Conservation (phyloP, 148 eudicot species). For the Persicaria maculosa region DNA sequence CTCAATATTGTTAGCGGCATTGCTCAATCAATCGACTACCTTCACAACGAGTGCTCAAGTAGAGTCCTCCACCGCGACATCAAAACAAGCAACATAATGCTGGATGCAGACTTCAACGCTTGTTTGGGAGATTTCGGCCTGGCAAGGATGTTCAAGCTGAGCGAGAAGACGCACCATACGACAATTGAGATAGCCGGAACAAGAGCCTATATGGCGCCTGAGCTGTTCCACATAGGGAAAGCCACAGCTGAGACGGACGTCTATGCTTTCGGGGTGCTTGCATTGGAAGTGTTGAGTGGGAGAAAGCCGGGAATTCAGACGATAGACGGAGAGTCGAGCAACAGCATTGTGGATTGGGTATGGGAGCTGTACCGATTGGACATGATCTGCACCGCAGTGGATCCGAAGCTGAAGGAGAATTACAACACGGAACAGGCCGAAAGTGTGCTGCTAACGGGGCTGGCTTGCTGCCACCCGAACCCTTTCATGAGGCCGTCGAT, state of each 20-base stretch:
- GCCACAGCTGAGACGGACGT: slow-evolving; percentile 35
- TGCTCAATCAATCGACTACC: slow-evolving; percentile 36
- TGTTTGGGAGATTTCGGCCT: slow-evolving; percentile 43
- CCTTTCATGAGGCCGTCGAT: slow-evolving; percentile 33
- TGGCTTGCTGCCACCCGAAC: slow-evolving; percentile 39
- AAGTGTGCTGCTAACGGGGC: slow-evolving; percentile 21
- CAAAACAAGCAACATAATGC: slow-evolving; percentile 40
- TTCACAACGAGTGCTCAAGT: slow-evolving; percentile 28
- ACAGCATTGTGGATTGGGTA: slow-evolving; percentile 29
- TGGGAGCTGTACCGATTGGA: slow-evolving; percentile 27
- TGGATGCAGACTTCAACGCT: slow-evolving; percentile 32
- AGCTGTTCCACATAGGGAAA: slow-evolving; percentile 36
- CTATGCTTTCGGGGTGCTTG: slow-evolving; percentile 36
- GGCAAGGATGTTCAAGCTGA: slow-evolving; percentile 28
- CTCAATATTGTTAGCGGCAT: slow-evolving; percentile 29
- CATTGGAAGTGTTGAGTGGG: slow-evolving; percentile 31
- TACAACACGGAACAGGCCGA: slow-evolving; percentile 21
- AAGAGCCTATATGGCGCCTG: slow-evolving; percentile 45
- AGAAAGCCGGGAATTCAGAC: slow-evolving; percentile 19
- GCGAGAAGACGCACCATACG: slow-evolving; percentile 33
- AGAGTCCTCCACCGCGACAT: slow-evolving; percentile 41
- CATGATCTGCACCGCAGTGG: slow-evolving; percentile 16
- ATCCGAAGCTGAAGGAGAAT: slow-evolving; percentile 21
- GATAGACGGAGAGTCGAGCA: slow-evolving; percentile 8
- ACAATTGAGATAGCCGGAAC: slow-evolving; percentile 41